Conservation (phyloP, 2,329 filamentous ascomycete species). For the Neofusicoccum cordaticola region DNA sequence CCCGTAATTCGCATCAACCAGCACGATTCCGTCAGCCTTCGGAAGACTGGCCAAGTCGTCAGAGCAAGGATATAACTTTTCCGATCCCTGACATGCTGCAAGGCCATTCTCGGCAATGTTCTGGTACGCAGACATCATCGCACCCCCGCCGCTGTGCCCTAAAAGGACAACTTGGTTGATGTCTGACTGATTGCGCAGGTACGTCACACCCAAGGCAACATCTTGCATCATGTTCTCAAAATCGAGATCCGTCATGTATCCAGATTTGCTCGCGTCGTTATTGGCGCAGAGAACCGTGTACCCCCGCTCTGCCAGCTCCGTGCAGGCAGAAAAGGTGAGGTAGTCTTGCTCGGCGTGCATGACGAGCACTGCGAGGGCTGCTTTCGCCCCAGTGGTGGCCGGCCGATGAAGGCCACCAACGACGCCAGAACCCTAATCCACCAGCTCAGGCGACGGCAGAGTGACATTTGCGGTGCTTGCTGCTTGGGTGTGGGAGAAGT, state of each 20-base stretch:
- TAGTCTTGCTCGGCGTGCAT: slow-evolving; percentile 14
- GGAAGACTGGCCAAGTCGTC: background rate
- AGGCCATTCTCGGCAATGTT: slow-evolving; percentile 9
- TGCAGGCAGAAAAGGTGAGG: background rate
- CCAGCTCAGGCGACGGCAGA: no score
- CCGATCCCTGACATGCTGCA: background rate
- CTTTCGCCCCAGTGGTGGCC: no score
- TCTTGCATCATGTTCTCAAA: slow-evolving; percentile 3
- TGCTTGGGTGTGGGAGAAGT: no score
- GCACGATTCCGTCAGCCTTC: background rate
- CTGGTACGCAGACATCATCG: slow-evolving; percentile 5
- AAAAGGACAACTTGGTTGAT: background rate
- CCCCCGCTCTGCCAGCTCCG: background rate
- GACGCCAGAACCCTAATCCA: no score
- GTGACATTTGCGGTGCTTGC: no score
- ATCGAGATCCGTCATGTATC: background rate
- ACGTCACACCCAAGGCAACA: background rate
- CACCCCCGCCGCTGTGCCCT: background rate
- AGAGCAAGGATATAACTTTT: background rate
- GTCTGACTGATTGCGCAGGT: background rate
- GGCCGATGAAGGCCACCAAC: no score
- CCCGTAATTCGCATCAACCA: slow-evolving; percentile 1
- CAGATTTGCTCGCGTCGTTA: background rate
- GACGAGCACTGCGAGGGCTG: background rate
- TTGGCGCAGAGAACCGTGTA: slow-evolving; percentile 1